Conservation (phyloP, 1,284 basidiomycete genomes). For the Sanguinoderma infundibulare region DNA sequence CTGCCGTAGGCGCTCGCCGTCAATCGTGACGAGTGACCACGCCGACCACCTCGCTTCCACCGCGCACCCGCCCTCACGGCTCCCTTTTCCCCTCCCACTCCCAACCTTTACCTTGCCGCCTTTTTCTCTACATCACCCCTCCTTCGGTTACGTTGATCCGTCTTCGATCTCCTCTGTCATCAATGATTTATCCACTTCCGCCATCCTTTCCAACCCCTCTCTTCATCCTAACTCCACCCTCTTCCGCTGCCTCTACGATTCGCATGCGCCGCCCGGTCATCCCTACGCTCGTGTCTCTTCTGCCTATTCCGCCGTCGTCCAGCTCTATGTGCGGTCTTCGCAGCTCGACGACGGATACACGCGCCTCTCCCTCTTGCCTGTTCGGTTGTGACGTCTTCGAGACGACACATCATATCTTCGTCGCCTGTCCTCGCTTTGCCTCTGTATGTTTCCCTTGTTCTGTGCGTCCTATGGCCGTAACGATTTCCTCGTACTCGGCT, state of each 20-base stretch:
- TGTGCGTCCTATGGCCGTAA: no score
- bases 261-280: neutral
- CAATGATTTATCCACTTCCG: neutral
- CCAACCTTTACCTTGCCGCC: neutral
- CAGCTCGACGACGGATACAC: neutral
- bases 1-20: slow-evolving; percentile 7
- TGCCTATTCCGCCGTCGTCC: neutral
- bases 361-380: neutral
- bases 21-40: neutral
- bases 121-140: neutral
- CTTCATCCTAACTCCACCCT: neutral
- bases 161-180: neutral
- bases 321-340: neutral
- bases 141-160: neutral
- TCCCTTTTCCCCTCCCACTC: neutral
- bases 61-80: no score
- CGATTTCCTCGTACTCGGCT: no score
- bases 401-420: neutral
- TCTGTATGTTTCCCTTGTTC: no score
- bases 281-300: neutral
- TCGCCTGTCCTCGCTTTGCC: neutral
- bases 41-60: neutral
- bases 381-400: neutral
- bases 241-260: neutral
- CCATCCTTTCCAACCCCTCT: neutral